phyloP scores from a whole-genome alignment of 2,329 filamentous ascomycete species.

The Alternaria infectoria region DNA sequence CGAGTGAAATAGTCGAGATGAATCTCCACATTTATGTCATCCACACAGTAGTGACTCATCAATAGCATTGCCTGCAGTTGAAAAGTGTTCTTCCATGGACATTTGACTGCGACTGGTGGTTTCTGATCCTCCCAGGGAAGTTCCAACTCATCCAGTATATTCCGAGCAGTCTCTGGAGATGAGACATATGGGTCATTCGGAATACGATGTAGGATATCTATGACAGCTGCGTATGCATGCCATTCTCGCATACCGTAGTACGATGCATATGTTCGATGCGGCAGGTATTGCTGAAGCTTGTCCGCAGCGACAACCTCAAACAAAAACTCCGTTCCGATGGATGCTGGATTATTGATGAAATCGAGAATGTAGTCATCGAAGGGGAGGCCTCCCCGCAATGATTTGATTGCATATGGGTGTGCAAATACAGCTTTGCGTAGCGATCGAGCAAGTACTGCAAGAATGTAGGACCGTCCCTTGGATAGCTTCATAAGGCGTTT shows the following conservation, averaged over 20 bases:
- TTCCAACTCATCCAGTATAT: slow-evolving; percentile 46
- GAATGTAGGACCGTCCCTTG: slow-evolving; percentile 44
- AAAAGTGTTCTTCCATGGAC: slow-evolving; percentile 57
- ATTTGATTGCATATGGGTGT: slow-evolving; percentile 33
- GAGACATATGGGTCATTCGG: slow-evolving; percentile 25
- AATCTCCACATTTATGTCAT: slow-evolving; percentile 29
- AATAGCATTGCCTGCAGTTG: slow-evolving; percentile 56
- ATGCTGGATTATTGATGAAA: slow-evolving; percentile 51
- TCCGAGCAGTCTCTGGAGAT: slow-evolving; percentile 18
- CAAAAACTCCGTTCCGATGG: slow-evolving; percentile 52
- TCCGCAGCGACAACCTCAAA: slow-evolving; percentile 52
- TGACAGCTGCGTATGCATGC: slow-evolving; percentile 52
- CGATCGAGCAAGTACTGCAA: slow-evolving; percentile 37
- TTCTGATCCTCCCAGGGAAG: slow-evolving; percentile 54
- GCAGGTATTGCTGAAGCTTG: slow-evolving; percentile 36
- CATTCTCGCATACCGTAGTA: slow-evolving; percentile 55
- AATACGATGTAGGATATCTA: slow-evolving; percentile 54
- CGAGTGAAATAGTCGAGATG: slow-evolving; percentile 50
- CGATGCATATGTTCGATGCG: slow-evolving; percentile 46
- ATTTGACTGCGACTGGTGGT: slow-evolving; percentile 52
- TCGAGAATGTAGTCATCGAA: slow-evolving; percentile 50
- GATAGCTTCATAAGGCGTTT: slow-evolving; percentile 34
- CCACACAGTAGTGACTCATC: slow-evolving; percentile 48
- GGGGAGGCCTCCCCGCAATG: slow-evolving; percentile 29
- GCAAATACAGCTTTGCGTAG: slow-evolving; percentile 40